A percentile compares a stretch with the other conserved stretches of the same genome.
These are phyloP conservation scores for Malus hybrid DNA, from an alignment of 331 rosid species.

Conservation along the genomic window DNA sequence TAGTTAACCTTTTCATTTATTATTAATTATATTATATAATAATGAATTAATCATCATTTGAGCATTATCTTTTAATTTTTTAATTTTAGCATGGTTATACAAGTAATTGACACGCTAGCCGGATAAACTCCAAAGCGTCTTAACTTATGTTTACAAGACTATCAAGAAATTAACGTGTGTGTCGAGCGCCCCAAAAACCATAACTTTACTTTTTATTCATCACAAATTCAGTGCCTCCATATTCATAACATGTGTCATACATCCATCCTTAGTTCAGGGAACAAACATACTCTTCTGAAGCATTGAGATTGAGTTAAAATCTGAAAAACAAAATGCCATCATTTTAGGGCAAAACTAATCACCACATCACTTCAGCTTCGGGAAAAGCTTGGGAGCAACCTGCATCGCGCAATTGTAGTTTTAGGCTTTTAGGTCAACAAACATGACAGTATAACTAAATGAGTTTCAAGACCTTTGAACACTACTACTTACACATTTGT, in stretches of 20 bases:
- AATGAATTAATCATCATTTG: no score
- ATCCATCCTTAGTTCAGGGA: slow-evolving; percentile 17
- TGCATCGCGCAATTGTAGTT: slow-evolving; percentile 28
- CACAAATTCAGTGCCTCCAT: slow-evolving; percentile 20
- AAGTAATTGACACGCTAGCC: no score
- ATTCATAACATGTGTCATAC: slow-evolving; percentile 31
- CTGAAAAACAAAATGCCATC: slow-evolving; percentile 14
- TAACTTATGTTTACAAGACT: no score
- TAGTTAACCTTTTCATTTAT: no score
- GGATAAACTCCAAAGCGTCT: no score
- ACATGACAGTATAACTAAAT: neutral
- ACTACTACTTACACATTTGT: slow-evolving; percentile 72
- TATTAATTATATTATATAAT: no score
- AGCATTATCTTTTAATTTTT: no score
- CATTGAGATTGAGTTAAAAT: slow-evolving; percentile 1
- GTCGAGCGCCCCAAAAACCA: no score
- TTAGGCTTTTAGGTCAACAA: slow-evolving; percentile 4
- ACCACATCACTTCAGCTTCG: slow-evolving; percentile 48
- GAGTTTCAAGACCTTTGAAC: neutral
- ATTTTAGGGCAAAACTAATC: slow-evolving; percentile 6
- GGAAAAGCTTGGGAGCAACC: slow-evolving; percentile 59
- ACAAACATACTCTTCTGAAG: slow-evolving; percentile 22
- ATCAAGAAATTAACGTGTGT: no score
- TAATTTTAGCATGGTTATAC: no score
- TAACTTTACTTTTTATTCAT: slow-evolving; percentile 28